Conservation (phyloP, 345 rosid species). For the Gossypium stocksii region DNA sequence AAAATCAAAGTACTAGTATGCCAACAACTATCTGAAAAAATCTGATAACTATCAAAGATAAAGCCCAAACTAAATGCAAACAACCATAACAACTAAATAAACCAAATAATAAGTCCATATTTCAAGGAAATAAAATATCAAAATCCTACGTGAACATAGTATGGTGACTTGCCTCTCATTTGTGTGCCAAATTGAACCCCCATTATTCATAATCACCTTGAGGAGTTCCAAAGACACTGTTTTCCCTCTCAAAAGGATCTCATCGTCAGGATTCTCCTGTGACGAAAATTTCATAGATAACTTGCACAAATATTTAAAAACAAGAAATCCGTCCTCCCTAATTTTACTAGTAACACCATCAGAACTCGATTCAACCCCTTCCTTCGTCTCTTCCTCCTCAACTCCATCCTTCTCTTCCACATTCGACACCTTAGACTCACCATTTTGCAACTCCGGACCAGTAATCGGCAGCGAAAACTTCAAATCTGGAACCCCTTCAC, state of each 20-base stretch:
- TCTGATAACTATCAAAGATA: neutral
- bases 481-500: slow-evolving; percentile 55
- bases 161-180: slow-evolving; percentile 64
- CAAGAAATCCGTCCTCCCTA: slow-evolving; percentile 81
- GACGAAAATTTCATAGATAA: slow-evolving; percentile 92
- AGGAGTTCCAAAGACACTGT: slow-evolving; percentile 76
- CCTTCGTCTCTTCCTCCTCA: slow-evolving; percentile 28
- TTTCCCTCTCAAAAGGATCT: slow-evolving; percentile 89
- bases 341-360: slow-evolving; percentile 45
- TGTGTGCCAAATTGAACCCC: slow-evolving; percentile 67
- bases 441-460: slow-evolving; percentile 39
- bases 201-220: slow-evolving; percentile 69
- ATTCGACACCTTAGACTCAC: slow-evolving; percentile 26
- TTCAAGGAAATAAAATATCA: neutral
- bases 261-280: slow-evolving; percentile 87
- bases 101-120: neutral
- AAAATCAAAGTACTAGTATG: neutral
- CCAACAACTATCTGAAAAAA: neutral
- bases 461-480: slow-evolving; percentile 31
- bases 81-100: neutral
- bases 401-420: slow-evolving; percentile 24
- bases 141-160: neutral
- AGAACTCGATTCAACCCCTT: slow-evolving; percentile 28
- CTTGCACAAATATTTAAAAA: slow-evolving; percentile 83
- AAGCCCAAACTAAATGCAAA: neutral